These are phyloP conservation scores for Phytophthora kernoviae DNA, from an alignment of 352 stramenopile genomes.

Conservation along the genomic window DNA sequence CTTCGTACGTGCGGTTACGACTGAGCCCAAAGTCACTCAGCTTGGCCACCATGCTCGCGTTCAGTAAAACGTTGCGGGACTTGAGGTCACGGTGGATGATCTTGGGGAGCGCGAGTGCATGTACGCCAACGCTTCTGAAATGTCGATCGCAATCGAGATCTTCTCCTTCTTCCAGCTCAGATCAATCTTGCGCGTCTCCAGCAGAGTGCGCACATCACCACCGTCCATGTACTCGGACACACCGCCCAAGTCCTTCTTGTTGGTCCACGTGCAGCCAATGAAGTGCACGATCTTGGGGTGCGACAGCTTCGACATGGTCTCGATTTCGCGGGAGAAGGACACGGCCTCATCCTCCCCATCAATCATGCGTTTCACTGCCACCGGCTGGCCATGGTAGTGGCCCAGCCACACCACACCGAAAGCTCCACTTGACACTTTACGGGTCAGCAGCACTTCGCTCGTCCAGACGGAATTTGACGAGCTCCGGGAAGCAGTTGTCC, in stretches of 20 bases:
- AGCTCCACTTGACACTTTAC: conserved; percentile 81
- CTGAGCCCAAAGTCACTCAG: conserved; percentile 85
- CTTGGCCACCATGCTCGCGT: conserved; percentile 81
- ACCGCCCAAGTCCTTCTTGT: conserved; percentile 70
- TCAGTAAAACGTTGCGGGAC: conserved; percentile 83
- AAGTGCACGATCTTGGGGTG: conserved; percentile 89
- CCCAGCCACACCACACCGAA: conserved; percentile 87
- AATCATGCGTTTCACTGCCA: conserved; percentile 89
- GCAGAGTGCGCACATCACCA: conserved; percentile 79
- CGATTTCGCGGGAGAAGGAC: conserved; percentile 82
- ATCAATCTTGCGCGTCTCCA: conserved; percentile 84
- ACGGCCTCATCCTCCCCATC: conserved; percentile 75
- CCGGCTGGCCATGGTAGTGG: conserved; percentile 85
- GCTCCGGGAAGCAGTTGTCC: conserved; percentile 74
- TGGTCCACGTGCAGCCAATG: conserved; percentile 86
- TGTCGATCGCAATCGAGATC: conserved; percentile 85
- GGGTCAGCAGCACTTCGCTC: conserved; percentile 83
- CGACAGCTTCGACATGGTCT: conserved; percentile 80
- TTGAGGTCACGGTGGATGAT: conserved; percentile 89
- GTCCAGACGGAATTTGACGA: conserved; percentile 76
- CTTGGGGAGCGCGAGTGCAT: conserved; percentile 84
- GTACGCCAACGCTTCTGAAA: conserved; percentile 79
- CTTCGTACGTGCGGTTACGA: conserved; percentile 85
- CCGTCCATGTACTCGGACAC: conserved; percentile 90
- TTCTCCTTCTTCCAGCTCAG: conserved; percentile 84